phyloP scores from a whole-genome alignment of 768 basidiomycete genomes.

The Russula compacta region DNA sequence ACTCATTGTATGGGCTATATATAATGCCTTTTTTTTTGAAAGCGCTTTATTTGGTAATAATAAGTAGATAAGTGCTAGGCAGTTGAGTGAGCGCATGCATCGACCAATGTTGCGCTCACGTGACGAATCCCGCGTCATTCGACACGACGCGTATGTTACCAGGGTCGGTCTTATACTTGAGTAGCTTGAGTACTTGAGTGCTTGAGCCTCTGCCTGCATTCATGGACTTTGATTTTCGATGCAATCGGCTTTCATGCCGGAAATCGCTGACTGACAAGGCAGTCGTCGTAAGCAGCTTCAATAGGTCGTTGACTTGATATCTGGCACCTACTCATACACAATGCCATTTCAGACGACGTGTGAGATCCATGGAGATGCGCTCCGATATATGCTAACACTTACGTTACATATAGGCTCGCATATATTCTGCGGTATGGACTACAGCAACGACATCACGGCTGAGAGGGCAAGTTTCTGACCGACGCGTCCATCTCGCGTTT shows the following conservation, averaged over 20 bases:
- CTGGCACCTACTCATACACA: constrained; percentile 8
- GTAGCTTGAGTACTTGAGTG: background rate
- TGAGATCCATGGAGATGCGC: constrained; percentile 24
- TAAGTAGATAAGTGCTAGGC: too few relatives aligned
- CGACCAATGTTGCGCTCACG: constrained; percentile 2
- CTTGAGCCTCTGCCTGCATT: background rate
- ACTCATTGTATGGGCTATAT: constrained; percentile 1
- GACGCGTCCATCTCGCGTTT: background rate
- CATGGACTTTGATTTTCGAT: constrained; percentile 73
- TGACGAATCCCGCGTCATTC: background rate
- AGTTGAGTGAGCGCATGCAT: too few relatives aligned
- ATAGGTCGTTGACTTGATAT: background rate
- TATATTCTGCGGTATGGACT: constrained; percentile 62
- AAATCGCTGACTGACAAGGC: constrained; percentile 64
- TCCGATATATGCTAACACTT: background rate
- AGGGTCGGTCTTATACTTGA: background rate
- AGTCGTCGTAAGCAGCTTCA: constrained; percentile 56
- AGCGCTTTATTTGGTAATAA: too few relatives aligned
- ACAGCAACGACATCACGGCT: background rate
- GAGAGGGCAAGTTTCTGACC: background rate
- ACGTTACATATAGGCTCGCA: constrained; percentile 52
- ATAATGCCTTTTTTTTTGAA: background rate
- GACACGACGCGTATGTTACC: background rate
- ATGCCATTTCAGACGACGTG: constrained; percentile 42
- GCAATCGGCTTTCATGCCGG: constrained; percentile 73